phyloP scores from a whole-genome alignment of 1,284 basidiomycete species.

The Rhodotorula sp. region DNA sequence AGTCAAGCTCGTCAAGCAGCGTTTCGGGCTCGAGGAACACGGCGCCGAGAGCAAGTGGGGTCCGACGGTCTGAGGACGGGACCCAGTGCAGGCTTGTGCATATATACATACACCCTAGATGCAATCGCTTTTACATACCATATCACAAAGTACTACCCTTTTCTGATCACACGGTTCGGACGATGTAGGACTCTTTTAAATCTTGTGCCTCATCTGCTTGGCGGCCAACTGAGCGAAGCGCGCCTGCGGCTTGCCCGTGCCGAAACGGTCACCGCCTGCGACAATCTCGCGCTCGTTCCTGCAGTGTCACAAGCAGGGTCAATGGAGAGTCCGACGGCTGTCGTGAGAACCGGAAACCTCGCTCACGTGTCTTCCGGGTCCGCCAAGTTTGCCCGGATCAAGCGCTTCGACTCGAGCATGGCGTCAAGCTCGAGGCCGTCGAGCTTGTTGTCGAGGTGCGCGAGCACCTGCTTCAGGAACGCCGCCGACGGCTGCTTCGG shows the following conservation, averaged over 20 bases:
- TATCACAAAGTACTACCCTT: neutral
- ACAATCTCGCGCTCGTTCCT: conserved; percentile 39
- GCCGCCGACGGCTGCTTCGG: conserved; percentile 10
- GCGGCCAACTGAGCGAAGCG: conserved; percentile 29
- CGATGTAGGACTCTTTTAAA: conserved; percentile 8
- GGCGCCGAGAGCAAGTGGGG: conserved; percentile 8
- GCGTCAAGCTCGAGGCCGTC: conserved; percentile 28
- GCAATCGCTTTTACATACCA: neutral
- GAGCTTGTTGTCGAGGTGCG: conserved; percentile 28
- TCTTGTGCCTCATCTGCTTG: conserved; percentile 37
- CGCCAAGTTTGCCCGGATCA: conserved; percentile 26
- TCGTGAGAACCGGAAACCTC: neutral
- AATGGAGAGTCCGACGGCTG: neutral
- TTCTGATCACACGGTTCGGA: neutral
- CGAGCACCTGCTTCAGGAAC: conserved; percentile 10
- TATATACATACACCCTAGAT: neutral
- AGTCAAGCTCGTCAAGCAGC: conserved; percentile 47
- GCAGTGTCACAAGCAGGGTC: neutral
- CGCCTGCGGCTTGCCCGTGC: conserved; percentile 30
- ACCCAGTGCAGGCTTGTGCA: neutral
- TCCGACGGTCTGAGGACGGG: conserved; percentile 6
- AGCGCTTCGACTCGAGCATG: conserved; percentile 23
- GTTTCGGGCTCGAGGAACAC: conserved; percentile 39
- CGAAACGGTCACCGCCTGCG: conserved; percentile 33
- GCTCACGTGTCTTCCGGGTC: conserved; percentile 29